These are phyloP conservation scores for Lactarius indigo DNA, from an alignment of 768 basidiomycete genomes.

Conservation along the genomic window DNA sequence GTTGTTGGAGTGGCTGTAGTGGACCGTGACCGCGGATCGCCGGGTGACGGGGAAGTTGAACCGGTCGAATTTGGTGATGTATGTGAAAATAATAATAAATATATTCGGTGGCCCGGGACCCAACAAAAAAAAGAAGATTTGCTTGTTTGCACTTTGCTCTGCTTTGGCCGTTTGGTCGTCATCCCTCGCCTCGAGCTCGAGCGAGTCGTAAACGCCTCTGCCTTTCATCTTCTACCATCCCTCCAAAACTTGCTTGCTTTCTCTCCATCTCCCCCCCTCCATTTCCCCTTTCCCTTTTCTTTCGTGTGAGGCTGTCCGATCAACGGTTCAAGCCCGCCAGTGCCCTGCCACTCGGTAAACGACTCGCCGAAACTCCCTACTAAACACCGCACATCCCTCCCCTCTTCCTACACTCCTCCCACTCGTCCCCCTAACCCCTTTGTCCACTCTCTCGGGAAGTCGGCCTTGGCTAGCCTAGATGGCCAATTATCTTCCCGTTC, in stretches of 20 bases:
- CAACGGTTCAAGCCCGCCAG: not conserved
- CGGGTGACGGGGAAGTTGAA: not conserved
- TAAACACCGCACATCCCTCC: not conserved
- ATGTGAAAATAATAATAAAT: not conserved
- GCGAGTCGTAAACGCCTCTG: not conserved
- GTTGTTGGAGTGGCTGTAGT: not conserved
- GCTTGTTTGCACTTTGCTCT: not conserved
- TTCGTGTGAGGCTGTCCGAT: slow-evolving; percentile 3
- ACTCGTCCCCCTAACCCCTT: not conserved
- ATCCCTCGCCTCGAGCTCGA: slow-evolving; percentile 8
- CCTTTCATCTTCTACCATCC: slow-evolving; percentile 12
- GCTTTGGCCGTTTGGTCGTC: slow-evolving; percentile 11
- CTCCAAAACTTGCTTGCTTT: not conserved
- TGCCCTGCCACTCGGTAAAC: slow-evolving; percentile 2
- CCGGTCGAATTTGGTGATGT: not conserved
- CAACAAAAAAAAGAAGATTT: not conserved
- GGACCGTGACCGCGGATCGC: slow-evolving; percentile 10
- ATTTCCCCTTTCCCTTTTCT: not conserved
- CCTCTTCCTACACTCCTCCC: not conserved
- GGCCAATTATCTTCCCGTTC: slow-evolving; percentile 68
- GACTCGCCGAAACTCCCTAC: not conserved
- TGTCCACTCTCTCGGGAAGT: not conserved
- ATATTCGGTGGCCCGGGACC: not conserved
- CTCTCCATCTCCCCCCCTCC: not conserved
- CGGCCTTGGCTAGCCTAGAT: slow-evolving; percentile 34